These are phyloP conservation scores for Phytophthora idaei DNA, from an alignment of 352 stramenopile species.

Conservation along the genomic window DNA sequence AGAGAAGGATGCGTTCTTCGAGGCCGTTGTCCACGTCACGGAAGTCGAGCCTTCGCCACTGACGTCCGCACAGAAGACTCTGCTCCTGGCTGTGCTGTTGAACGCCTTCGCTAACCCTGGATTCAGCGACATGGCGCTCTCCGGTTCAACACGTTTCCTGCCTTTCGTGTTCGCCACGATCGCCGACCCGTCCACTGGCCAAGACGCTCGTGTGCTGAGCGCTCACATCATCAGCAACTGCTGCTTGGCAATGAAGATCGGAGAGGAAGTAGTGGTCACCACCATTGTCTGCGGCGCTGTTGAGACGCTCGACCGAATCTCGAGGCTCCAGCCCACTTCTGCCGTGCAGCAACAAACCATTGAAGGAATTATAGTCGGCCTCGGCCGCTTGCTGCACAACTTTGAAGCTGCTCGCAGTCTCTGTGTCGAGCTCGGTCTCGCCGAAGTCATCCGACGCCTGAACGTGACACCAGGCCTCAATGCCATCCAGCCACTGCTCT, in stretches of 20 bases:
- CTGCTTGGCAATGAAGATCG: conserved; percentile 64
- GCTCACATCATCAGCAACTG: conserved; percentile 76
- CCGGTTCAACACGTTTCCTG: conserved; percentile 53
- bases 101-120: conserved; percentile 67
- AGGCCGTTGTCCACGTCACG: conserved; percentile 45
- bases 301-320: conserved; percentile 73
- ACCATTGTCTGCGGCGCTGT: conserved; percentile 72
- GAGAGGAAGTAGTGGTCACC: conserved; percentile 74
- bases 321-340: conserved; percentile 37
- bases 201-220: conserved; percentile 59
- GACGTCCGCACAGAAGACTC: conserved; percentile 52
- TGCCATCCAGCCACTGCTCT: conserved; percentile 58
- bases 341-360: conserved; percentile 49
- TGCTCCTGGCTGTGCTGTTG: conserved; percentile 64
- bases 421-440: conserved; percentile 66
- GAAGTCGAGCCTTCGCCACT: conserved; percentile 38
- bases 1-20: conserved; percentile 58
- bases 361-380: conserved; percentile 65
- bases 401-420: conserved; percentile 65
- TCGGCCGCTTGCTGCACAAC: conserved; percentile 68
- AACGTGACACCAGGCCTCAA: conserved; percentile 45
- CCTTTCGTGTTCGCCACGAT: conserved; percentile 74
- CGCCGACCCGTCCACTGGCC: conserved; percentile 36
- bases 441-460: conserved; percentile 65
- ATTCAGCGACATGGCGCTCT: conserved; percentile 58